Base-by-base conservation (phyloP, 371 early-diverging fungal genomes). In the Apophysomyces sp. region DNA sequence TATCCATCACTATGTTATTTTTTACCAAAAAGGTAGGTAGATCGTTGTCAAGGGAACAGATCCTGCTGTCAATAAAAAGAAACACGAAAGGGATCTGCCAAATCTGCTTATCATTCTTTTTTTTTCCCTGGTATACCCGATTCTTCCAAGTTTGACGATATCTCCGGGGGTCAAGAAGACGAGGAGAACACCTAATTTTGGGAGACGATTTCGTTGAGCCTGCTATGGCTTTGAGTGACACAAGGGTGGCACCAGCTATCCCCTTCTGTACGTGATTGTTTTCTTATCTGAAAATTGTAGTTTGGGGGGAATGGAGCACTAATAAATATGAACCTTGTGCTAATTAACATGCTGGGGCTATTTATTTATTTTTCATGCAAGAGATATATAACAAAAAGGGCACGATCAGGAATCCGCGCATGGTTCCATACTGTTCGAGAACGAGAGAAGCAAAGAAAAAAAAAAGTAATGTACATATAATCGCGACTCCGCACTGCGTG, bases 401-500 rank as follows among this genome's bases (percentile, higher is more conserved):
- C n/a, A n/a, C n/a, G n/a, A n/a, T n/a, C n/a, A n/a, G n/a, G n/a
- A n/a, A n/a, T n/a, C n/a, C n/a, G n/a, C n/a, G n/a, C n/a, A n/a
- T n/a, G n/a, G 34, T 34, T 34, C 49, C 24, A 44, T 21, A 5
- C 21, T 21, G 9, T 44, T 44, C 49, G 6, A 9, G 9, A 18
- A 21, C 21, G 24, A 21, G 6, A 44, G 49, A 44, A 44, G 21
- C 9, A 44, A 44, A 44, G 41, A 41, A 41, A 21, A 44, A 44
- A 44, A 21, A 9, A 44, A 34, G 34, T 37, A 9, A 4, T 44
- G 49, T 21, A 44, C 21, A 21, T 21, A 44, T n/a, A 16, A 44
- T 44, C 11, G 49, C 49, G 49, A 44, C 49, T 44, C 49, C 49
- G 49, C 49, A 21, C 49, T 26, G 49, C 49, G 49, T 44, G 49